Evolutionary conservation across 2,329 filamentous ascomycete genomes (phyloP).

Genomic region (Paraphaeosphaeria sporulosa): DNA sequence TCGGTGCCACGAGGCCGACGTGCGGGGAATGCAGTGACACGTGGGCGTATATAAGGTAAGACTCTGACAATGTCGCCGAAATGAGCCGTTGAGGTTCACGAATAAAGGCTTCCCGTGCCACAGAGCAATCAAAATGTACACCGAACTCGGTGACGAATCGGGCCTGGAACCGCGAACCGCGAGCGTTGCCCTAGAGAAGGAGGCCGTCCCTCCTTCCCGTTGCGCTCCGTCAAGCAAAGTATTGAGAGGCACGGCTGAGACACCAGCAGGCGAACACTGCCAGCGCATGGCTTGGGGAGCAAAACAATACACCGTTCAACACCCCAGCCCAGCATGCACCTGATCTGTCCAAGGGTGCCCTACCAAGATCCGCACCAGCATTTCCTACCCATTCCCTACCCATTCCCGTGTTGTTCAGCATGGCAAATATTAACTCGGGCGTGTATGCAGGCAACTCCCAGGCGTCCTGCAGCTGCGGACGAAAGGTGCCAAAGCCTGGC

Average conservation of each 20-base stretch:
- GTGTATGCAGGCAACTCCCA: conserved; percentile 18
- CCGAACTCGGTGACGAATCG: background rate
- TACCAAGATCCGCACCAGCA: conserved; percentile 27
- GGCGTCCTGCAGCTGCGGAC: conserved; percentile 18
- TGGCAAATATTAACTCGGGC: conserved; percentile 23
- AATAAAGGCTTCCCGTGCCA: background rate
- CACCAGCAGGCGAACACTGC: background rate
- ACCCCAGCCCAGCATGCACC: conserved; percentile 2
- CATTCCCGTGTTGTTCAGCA: conserved; percentile 15
- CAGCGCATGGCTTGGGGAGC: background rate
- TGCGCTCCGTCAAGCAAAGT: background rate
- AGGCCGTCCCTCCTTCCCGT: background rate
- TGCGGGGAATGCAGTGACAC: background rate
- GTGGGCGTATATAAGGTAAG: background rate
- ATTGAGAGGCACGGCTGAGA: background rate
- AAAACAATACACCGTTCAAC: background rate
- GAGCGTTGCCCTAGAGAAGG: too few species aligned
- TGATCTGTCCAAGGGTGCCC: conserved; percentile 7
- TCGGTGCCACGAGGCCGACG: conserved; percentile 5
- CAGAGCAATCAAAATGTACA: conserved; percentile 2
- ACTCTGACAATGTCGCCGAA: background rate
- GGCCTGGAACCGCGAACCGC: background rate
- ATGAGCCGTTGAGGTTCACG: background rate
- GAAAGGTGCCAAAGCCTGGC: conserved; percentile 21
- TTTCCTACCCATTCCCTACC: conserved; percentile 5